Evolutionary conservation across 148 eudicot species (phyloP), one percentile per base, ranked within the genome.

Genomic region (Hydrangea macrophylla): DNA sequence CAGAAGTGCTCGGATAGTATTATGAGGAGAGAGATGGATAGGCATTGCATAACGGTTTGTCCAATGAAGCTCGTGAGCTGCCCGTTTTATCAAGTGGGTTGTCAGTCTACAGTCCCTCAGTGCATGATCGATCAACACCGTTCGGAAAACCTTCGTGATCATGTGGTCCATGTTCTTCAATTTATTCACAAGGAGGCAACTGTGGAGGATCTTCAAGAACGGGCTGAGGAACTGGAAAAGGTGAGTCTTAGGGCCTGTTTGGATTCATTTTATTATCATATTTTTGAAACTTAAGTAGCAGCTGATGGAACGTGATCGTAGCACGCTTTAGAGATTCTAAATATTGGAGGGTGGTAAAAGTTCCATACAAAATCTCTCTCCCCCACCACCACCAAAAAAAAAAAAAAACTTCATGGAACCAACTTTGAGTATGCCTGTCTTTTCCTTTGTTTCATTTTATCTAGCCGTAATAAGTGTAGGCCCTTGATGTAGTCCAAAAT

Each of bases 1-100:
- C 99, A 94, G 80, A 81, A 84, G 35, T 94, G 99, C 78, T 60
- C 89, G 1, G 88, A 75, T 35, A 53, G 55, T 37, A 74, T 94
- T 59, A 70, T 90, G 81, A 90, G 99, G 75, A 86, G 90, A 27
- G 97, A 89, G 60, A 94, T 94, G 97, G 99, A 94, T 72, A 81
- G 86, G 66, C 99, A 94, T 72, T 94, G 99, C 78, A 87, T 94
- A 25, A 94, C 99, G 26, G 74, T 83, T 57, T 94, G 99, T 68
- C 88, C 96, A 2, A 90, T 90, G 97, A 94, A 91, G 79, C 99
- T 84, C 35, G 81, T 89, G 22, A 88, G 82, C 45, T 94, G 99
- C 77, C 85, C 96, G 5, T 94, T 94, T 72, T 85, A 77, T 76
- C 83, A 85, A 20, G 79, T 91, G 54, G 97, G 99, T 33, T 94